Conservation (phyloP, 495 filamentous ascomycete genomes). For the Xylaria grammica region DNA sequence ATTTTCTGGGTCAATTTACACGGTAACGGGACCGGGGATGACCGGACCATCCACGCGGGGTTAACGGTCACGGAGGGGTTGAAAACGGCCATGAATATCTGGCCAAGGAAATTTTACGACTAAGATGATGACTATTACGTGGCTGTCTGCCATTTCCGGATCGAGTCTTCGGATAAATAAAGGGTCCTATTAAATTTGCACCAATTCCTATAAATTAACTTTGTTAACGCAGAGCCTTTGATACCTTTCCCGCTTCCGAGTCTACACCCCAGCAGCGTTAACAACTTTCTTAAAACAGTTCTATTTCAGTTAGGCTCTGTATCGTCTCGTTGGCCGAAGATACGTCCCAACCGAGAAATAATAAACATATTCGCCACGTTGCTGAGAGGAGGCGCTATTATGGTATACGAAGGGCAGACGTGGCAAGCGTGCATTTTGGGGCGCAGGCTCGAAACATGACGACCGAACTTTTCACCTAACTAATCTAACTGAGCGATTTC, state of each 20-base stretch:
- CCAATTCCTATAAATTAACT: background rate
- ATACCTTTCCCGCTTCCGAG: background rate
- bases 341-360: too few species aligned
- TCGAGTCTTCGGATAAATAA: background rate
- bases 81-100: constrained; percentile 65
- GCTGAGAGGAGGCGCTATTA: background rate
- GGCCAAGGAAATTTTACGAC: constrained; percentile 48
- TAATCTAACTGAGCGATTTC: too few species aligned
- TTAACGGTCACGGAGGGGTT: constrained; percentile 50
- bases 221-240: background rate
- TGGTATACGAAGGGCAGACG: background rate
- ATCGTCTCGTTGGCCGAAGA: too few species aligned
- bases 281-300: background rate
- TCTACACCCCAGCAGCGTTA: background rate
- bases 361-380: background rate
- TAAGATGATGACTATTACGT: background rate
- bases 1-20: constrained; percentile 61
- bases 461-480: too few species aligned
- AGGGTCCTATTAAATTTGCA: background rate
- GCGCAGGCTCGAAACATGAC: too few species aligned
- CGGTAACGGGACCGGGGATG: constrained; percentile 52
- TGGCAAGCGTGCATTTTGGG: too few species aligned
- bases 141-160: background rate
- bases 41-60: constrained; percentile 55
- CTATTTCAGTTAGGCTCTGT: too few species aligned